Base-by-base conservation (phyloP, 1,284 basidiomycete species). In the Tilletia caries region DNA sequence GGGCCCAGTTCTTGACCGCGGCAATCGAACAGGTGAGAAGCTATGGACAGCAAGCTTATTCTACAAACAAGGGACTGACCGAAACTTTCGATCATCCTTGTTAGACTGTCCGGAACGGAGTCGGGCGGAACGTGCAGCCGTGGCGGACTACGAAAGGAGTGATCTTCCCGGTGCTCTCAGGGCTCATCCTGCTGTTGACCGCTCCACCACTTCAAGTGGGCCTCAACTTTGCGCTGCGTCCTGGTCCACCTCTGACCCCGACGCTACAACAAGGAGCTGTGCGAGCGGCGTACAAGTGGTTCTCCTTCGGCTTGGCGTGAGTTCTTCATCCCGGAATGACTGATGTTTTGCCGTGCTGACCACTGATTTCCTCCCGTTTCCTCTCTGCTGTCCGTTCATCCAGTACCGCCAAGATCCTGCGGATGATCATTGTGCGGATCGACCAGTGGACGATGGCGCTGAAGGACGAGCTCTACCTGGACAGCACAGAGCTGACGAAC, bases 391-490 rank as follows among this genome's bases (percentile, higher is more conserved):
- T n/a, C n/a, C n/a, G n/a, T 23, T 37, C 27, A n/a, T n/a, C 29
- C 43, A 46, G 41, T 20, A 48, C 48, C 8, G 37, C 58, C 32
- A 62, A 62, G 29, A 29, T 62, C 20, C 18, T 62, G 33, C 58
- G 58, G 66, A 69, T 64, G 34, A 58, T 76, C 20, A 12, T 54
- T 23, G 68, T 44, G 1, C 64, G 71, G 43, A 77, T 78, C 69
- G 71, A 74, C 3, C 41, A 43, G 37, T 81, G 79, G 79, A 82
- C 80, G 20, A 70, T 73, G 2, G 12, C 74, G 50, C 64, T 82
- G 15, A 79, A 76, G 67, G 80, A 82, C 67, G 79, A 82, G 66
- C 71, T 81, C 12, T 82, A 76, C 46, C 72, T 82, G 64, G 77
- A 79, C 60, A 76, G 73, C 37, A 82, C 79, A 10, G 77, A 79